Conservation (phyloP, 371 early-diverging fungal species). For the Nosema granulosis region DNA sequence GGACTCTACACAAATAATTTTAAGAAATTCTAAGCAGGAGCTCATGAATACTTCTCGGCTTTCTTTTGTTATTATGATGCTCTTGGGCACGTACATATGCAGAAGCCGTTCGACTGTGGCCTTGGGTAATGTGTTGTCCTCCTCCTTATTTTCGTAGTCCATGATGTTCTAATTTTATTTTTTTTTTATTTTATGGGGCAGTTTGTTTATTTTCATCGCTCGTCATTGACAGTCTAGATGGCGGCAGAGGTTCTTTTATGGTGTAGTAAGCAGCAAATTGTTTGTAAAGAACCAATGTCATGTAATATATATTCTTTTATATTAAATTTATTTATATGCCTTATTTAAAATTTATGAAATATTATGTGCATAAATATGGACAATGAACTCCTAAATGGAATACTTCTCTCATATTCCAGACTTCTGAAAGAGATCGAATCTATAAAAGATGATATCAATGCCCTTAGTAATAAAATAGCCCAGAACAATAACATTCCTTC, state of each 20-base stretch:
- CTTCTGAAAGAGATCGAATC: constrained; percentile 16
- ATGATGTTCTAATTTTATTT: constrained; percentile 12
- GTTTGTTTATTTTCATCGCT: background rate
- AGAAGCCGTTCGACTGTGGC: constrained; percentile 93
- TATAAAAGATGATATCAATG: constrained; percentile 25
- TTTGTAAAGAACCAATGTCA: background rate
- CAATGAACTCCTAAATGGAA: constrained; percentile 36
- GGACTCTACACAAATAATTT: constrained; percentile 72
- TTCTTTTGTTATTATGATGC: constrained; percentile 78
- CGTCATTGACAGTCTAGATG: constrained; percentile 11
- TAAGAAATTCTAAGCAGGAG: constrained; percentile 73
- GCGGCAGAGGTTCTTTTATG: constrained; percentile 8
- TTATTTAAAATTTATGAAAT: background rate
- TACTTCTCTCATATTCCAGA: constrained; percentile 35
- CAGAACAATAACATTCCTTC: too few species aligned
- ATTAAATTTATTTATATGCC: background rate
- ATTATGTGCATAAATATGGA: constrained; percentile 38
- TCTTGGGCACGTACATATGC: constrained; percentile 78
- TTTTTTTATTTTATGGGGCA: background rate
- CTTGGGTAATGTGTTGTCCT: constrained; percentile 66
- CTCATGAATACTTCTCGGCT: constrained; percentile 83
- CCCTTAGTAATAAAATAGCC: too few species aligned
- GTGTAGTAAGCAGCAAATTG: background rate
- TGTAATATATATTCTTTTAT: constrained; percentile 1
- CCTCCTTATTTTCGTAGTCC: constrained; percentile 47